phyloP scores from a whole-genome alignment of 306 rosid genomes.

The Lagenaria siceraria region DNA sequence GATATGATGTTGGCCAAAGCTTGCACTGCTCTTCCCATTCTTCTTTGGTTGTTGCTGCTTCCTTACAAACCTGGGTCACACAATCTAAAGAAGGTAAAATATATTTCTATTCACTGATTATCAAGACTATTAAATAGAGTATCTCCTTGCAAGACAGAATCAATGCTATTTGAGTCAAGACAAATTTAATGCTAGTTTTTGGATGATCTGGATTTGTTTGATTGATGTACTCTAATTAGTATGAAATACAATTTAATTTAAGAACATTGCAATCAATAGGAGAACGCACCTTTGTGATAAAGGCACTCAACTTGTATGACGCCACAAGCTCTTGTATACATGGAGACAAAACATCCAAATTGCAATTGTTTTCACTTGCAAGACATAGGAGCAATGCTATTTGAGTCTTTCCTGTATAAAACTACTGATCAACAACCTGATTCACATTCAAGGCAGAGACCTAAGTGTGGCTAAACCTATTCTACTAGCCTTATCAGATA shows the following conservation, averaged over 20 bases:
- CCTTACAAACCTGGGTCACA: constrained; percentile 55
- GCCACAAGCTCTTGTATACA: constrained; percentile 45
- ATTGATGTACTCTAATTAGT: background rate
- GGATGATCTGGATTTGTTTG: background rate
- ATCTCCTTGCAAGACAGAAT: background rate
- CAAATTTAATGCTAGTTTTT: background rate
- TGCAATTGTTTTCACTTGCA: constrained; percentile 39
- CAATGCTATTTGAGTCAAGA: background rate
- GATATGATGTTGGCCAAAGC: constrained; percentile 95
- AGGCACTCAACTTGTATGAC: constrained; percentile 71
- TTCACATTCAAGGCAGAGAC: background rate
- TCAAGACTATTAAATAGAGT: background rate
- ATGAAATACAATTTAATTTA: background rate
- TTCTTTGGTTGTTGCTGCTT: constrained; percentile 71
- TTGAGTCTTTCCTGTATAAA: constrained; percentile 40
- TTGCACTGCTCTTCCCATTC: constrained; percentile 99
- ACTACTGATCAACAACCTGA: constrained; percentile 10
- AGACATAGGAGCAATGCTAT: constrained; percentile 54
- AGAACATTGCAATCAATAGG: constrained; percentile 10
- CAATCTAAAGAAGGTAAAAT: background rate
- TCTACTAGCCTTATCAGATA: background rate
- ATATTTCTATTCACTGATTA: background rate
- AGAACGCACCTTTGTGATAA: constrained; percentile 73
- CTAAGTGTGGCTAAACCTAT: background rate
- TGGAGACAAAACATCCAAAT: constrained; percentile 31